These are phyloP conservation scores for Solanum neorickii DNA, from an alignment of 257 asterid species.

Conservation along the genomic window DNA sequence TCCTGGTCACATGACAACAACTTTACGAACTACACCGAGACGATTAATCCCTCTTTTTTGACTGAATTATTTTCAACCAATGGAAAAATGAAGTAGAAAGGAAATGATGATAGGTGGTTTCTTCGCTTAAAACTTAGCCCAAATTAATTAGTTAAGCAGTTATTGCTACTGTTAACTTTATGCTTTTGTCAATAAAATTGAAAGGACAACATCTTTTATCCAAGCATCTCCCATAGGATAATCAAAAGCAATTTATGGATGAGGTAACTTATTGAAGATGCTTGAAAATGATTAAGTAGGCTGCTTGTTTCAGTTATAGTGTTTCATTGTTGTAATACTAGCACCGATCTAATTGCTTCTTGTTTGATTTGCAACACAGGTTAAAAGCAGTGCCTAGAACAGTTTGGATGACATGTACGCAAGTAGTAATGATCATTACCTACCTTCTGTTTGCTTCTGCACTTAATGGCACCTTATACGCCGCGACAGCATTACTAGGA, in stretches of 20 bases:
- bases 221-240: neutral
- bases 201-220: neutral
- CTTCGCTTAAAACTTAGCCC: neutral
- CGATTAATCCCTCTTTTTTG: neutral
- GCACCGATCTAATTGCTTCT: neutral
- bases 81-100: neutral
- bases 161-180: neutral
- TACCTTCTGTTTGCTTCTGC: slow-evolving; percentile 56
- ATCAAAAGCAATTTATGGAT: neutral
- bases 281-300: neutral
- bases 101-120: neutral
- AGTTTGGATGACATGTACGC: slow-evolving; percentile 48
- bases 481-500: slow-evolving; percentile 54
- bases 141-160: neutral
- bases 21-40: neutral
- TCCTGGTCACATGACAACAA: neutral
- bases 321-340: neutral
- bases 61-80: neutral
- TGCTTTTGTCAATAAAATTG: neutral
- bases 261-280: neutral
- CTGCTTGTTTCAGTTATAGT: neutral
- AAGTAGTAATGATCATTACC: slow-evolving; percentile 40
- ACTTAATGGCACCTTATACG: slow-evolving; percentile 27
- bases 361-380: slow-evolving; percentile 21
- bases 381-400: slow-evolving; percentile 54